phyloP scores from a whole-genome alignment of 2,329 filamentous ascomycete species.

The Raffaelea deltoideospora region DNA sequence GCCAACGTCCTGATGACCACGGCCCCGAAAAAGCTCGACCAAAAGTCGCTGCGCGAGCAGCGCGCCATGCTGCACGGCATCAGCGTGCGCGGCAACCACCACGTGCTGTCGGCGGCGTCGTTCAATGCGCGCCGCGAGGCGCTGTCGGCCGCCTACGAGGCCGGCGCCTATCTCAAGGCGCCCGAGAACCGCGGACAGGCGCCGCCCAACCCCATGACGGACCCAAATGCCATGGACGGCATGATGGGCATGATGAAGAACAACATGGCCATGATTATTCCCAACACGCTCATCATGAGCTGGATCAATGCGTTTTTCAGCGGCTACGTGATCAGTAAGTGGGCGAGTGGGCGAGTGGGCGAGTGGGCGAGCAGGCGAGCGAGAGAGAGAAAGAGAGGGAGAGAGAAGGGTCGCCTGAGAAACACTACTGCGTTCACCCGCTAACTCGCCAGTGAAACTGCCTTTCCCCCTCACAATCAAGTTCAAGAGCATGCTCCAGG shows the following conservation, averaged over 20 bases:
- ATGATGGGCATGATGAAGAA: constrained; percentile 99
- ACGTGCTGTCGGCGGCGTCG: constrained; percentile 59
- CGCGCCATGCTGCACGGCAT: constrained; percentile 71
- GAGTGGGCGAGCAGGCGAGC: too few relatives aligned
- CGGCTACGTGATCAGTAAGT: constrained; percentile 96
- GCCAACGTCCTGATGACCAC: constrained; percentile 80
- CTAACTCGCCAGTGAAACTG: constrained; percentile 55
- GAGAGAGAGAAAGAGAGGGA: too few relatives aligned
- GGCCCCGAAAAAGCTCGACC: constrained; percentile 67
- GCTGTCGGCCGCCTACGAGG: constrained; percentile 68
- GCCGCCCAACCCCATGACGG: constrained; percentile 83
- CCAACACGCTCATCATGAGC: constrained; percentile 97
- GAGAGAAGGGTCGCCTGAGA: too few relatives aligned
- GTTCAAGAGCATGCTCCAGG: constrained; percentile 99
- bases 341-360: too few relatives aligned
- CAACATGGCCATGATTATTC: constrained; percentile 99
- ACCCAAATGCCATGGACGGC: constrained; percentile 93
- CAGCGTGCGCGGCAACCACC: constrained; percentile 68
- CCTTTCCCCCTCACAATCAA: constrained; percentile 96
- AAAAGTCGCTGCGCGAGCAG: constrained; percentile 69
- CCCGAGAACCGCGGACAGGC: constrained; percentile 76
- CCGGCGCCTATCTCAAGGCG: constrained; percentile 77
- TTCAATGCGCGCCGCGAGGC: constrained; percentile 72
- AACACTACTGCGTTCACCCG: too few relatives aligned
- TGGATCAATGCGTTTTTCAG: constrained; percentile 99